These are phyloP conservation scores for Erigeron philadelphicus DNA, from an alignment of 140 eudicot species.

Conservation along the genomic window DNA sequence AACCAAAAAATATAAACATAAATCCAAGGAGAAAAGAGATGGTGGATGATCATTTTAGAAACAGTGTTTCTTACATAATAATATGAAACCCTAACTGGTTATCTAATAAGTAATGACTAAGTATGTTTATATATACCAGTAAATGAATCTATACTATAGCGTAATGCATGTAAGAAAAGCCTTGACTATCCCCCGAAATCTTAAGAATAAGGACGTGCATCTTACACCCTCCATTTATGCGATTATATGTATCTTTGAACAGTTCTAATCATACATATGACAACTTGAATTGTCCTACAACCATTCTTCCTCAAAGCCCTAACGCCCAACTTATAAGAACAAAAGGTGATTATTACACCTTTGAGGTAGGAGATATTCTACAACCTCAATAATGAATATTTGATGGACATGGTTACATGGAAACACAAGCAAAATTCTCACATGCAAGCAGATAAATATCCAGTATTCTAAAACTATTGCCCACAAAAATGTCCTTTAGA, in stretches of 20 bases:
- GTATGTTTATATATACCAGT: too few species aligned
- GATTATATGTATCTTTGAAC: too few species aligned
- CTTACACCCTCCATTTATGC: too few species aligned
- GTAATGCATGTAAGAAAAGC: too few species aligned
- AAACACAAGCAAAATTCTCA: neutral
- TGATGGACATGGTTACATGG: conserved; percentile 4
- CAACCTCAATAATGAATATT: neutral
- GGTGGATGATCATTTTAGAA: neutral
- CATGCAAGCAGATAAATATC: neutral
- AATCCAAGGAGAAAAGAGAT: neutral
- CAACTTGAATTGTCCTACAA: neutral
- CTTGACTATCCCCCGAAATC: too few species aligned
- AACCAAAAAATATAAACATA: neutral
- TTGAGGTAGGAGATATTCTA: neutral
- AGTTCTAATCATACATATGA: too few species aligned
- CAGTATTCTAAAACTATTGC: neutral
- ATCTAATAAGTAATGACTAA: too few species aligned
- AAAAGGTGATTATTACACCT: neutral
- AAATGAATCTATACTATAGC: too few species aligned
- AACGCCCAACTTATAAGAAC: neutral
- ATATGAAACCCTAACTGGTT: neutral
- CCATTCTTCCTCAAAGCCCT: conserved; percentile 17
- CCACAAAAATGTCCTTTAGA: neutral
- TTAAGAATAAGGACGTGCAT: too few species aligned
- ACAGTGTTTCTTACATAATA: neutral